Base-by-base conservation (phyloP, 2,329 filamentous ascomycete genomes). In the Onygenales sp. region DNA sequence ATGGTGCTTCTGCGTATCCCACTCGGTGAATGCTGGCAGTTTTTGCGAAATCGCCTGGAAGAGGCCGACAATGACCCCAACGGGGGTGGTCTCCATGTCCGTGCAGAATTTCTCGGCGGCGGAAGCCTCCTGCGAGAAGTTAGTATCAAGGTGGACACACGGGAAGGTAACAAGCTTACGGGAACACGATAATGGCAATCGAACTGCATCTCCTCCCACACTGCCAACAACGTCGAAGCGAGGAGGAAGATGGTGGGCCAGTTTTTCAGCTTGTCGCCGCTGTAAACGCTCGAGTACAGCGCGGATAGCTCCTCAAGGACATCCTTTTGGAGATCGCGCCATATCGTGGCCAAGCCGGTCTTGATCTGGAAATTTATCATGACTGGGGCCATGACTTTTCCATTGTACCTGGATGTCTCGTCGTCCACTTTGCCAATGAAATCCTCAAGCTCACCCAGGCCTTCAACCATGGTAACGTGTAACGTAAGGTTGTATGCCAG, bases 291-390 rank as follows among this genome's bases (percentile, higher is more conserved):
- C n/a, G 89, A 94, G 79, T 96, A 97, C 11, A 97, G 80, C 6
- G 83, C 76, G 1, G 92, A 96, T 1, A 97, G 81, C 75, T 97
- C 92, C 74, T 95, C 91, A 2, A 97, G 79, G 39, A 96, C 90
- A 63, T 96, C 92, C 76, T 94, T 95, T 70, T 96, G 91, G 54
- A 97, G 78, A 71, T 95, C 91, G 59, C 92, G 90, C 92, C 92
- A 97, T 88, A 96, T 94, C 65, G 94, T 90, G 60, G 91, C 92
- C 74, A 97, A 85, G 52, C 91, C 91, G 65, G 88, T 93, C 81
- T 97, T 97, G 77, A 97, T 90, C 76, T 96, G 89, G 82, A 96
- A 96, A 78, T 96, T 97, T 81, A 97, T 94, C 91, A 97, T 95
- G 67, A 96, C 91, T 10, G 92, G 92, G 13, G 92, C 92, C 58